Conservation (phyloP, 257 asterid species). For the Orobanche coerulescens region DNA sequence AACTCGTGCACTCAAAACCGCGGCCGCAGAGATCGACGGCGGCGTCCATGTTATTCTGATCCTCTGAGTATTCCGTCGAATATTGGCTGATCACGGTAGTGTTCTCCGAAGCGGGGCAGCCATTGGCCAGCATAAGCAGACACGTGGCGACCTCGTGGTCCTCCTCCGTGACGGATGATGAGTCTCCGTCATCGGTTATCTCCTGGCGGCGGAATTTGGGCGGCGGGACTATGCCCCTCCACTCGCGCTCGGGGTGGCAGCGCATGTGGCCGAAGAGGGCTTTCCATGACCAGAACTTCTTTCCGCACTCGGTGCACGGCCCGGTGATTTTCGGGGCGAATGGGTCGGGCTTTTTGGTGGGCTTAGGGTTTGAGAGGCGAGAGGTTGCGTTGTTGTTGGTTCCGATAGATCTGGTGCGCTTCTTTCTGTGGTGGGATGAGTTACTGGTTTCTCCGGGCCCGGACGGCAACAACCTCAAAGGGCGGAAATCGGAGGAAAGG, state of each 20-base stretch:
- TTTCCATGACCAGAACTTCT: constrained; percentile 67
- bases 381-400: neutral
- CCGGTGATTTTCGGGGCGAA: constrained; percentile 48
- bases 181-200: neutral
- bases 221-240: constrained; percentile 90
- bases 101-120: constrained; percentile 6
- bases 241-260: constrained; percentile 91
- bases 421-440: constrained; percentile 33
- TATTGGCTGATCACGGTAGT: constrained; percentile 12
- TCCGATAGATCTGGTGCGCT: constrained; percentile 37
- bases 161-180: constrained; percentile 30
- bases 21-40: constrained; percentile 10
- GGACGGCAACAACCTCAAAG: neutral
- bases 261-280: constrained; percentile 99
- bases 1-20: constrained; percentile 76
- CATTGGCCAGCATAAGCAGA: constrained; percentile 52
- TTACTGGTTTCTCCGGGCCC: neutral
- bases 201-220: constrained; percentile 23
- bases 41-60: neutral
- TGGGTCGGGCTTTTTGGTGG: constrained; percentile 40
- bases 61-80: constrained; percentile 16
- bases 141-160: constrained; percentile 59
- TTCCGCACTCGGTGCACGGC: constrained; percentile 84
- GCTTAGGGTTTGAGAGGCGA: constrained; percentile 24
- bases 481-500: constrained; percentile 15